A percentile compares a stretch with the other conserved stretches of the same genome.
These are phyloP conservation scores for Phytophthora megakarya DNA, from an alignment of 352 stramenopile species.

Conservation along the genomic window DNA sequence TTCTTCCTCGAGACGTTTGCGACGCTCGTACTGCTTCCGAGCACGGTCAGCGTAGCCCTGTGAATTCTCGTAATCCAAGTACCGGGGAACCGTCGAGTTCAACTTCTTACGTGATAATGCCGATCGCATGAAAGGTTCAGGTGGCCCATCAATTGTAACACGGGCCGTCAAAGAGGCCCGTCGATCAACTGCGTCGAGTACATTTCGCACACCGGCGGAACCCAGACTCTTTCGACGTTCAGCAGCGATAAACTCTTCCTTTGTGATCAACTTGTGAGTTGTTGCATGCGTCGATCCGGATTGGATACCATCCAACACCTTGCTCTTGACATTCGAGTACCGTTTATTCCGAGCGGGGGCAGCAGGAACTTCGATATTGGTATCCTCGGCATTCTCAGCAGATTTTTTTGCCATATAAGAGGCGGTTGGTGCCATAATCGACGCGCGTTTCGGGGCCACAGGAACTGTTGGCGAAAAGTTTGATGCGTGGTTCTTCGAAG, in stretches of 20 bases:
- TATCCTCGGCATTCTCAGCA: constrained; percentile 18
- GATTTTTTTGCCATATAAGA: constrained; percentile 43
- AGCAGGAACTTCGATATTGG: background rate
- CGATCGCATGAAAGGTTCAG: constrained; percentile 39
- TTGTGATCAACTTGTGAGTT: constrained; percentile 41
- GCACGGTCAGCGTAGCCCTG: constrained; percentile 51
- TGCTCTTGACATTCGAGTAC: constrained; percentile 61
- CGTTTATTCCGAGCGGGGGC: constrained; percentile 35
- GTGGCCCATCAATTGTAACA: constrained; percentile 23
- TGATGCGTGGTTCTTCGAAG: constrained; percentile 3
- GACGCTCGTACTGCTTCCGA: constrained; percentile 63
- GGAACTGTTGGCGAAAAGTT: constrained; percentile 27
- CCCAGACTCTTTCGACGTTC: constrained; percentile 52
- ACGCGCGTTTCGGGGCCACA: constrained; percentile 36
- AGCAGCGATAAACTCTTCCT: constrained; percentile 43
- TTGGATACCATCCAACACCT: constrained; percentile 40
- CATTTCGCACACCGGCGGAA: constrained; percentile 23
- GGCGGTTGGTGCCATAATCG: constrained; percentile 38
- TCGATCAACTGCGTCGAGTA: constrained; percentile 28
- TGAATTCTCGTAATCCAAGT: constrained; percentile 65
- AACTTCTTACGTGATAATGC: constrained; percentile 48
- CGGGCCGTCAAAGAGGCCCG: constrained; percentile 35
- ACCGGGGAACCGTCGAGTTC: constrained; percentile 56
- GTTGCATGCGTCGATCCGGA: constrained; percentile 20
- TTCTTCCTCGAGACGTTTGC: constrained; percentile 65